A percentile compares a stretch with the other conserved stretches of the same genome.
phyloP scores from a whole-genome alignment of 2,329 filamentous ascomycete species.

The Monilinia fructicola region DNA sequence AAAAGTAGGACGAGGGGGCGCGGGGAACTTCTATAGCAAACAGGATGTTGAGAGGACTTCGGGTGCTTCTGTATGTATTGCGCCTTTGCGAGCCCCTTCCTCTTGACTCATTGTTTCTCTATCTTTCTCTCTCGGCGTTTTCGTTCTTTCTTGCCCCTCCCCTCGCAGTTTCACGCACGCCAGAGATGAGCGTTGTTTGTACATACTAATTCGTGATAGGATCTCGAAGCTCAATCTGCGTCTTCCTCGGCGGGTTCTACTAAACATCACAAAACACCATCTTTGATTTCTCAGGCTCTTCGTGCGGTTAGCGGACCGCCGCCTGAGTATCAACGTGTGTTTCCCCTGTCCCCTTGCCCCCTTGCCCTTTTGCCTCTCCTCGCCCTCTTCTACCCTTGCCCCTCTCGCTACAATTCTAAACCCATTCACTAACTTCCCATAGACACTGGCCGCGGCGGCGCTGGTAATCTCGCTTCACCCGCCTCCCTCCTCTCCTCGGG shows the following conservation, averaged over 20 bases:
- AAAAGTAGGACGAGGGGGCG: constrained; percentile 60
- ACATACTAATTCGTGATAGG: constrained; percentile 32
- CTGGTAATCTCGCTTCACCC: constrained; percentile 56
- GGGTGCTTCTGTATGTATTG: constrained; percentile 20
- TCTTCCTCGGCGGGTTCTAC: constrained; percentile 20
- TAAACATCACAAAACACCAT: no score
- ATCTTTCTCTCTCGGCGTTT: no score
- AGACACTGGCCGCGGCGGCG: constrained; percentile 56
- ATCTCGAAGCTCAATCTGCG: constrained; percentile 41
- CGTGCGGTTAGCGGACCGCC: background rate
- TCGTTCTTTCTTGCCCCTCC: no score
- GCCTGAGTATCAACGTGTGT: constrained; percentile 41
- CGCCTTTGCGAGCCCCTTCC: no score
- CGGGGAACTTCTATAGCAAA: constrained; percentile 60
- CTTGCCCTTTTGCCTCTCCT: background rate
- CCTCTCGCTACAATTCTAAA: background rate
- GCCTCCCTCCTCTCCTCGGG: constrained; percentile 28
- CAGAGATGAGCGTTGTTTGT: background rate
- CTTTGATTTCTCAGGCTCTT: background rate
- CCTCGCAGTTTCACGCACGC: no score
- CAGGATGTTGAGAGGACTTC: constrained; percentile 47
- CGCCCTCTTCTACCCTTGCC: background rate
- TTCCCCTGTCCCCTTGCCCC: background rate
- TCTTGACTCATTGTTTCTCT: no score
- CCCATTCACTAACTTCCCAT: no score